Evolutionary conservation across 1,284 basidiomycete genomes (phyloP), one percentile per base, ranked within the genome.

Genomic region (Meira nashicola): DNA sequence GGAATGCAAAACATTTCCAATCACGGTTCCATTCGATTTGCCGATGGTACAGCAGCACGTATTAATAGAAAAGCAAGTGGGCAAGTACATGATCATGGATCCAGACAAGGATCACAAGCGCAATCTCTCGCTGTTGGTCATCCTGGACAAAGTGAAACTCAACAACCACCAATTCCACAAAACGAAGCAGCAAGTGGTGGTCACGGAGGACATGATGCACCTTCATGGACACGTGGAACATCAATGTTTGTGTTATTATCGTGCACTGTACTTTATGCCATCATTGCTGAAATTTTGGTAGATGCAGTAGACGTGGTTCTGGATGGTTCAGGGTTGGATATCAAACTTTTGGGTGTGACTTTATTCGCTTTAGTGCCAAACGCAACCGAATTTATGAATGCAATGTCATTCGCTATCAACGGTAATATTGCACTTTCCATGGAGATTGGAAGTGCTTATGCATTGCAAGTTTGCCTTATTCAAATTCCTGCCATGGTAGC

Each of bases 351-450:
- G 37, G 95, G 95, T 48, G 84, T 98, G 59, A 97, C 93, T 0
- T 83, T 99, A 9, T 98, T 99, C 73, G 94, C 95, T 1, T 84
- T 99, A 38, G 93, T 98, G 0, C 95, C 95, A 10, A 98, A 98
- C 79, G 96, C 93, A 15, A 98, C 95, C 19, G 95, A 99, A 80
- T 98, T 99, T 79, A 97, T 98, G 94, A 98, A 98, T 78, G 95
- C 95, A 57, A 95, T 98, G 74, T 94, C 92, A n/a, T 99, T 99
- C 75, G 94, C 95, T 15, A 81, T 99, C 70, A 90, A 95, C 73
- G 94, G 90, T 14, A 98, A 98, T 79, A 98, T 99, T 67, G 92
- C 95, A 1, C 82, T 99, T 2, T 75, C 73, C 14, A 95, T 99
- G 92, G 95, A 99, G 81, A 99, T 99, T 67, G 95, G 95, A 14